These are phyloP conservation scores for Phialophora verrucosa DNA, from an alignment of 2,329 filamentous ascomycete genomes.

Conservation along the genomic window DNA sequence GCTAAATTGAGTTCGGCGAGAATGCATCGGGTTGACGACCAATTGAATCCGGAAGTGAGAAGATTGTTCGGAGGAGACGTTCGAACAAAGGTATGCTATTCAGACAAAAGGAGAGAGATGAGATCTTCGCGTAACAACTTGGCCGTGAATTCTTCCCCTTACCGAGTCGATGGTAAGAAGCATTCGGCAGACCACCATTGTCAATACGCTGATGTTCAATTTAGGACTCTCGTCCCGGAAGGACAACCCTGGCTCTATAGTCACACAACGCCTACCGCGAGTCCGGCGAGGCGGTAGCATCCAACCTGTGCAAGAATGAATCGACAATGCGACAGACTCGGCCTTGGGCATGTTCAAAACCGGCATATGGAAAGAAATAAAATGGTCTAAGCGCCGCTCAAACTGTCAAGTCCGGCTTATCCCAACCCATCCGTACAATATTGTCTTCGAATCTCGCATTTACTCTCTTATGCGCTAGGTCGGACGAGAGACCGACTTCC, in stretches of 20 bases:
- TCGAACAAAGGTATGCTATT: no score
- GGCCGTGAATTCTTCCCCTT: conserved; percentile 60
- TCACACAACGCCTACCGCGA: conserved; percentile 68
- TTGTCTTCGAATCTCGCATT: conserved; percentile 1
- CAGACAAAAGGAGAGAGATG: no score
- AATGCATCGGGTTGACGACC: background rate
- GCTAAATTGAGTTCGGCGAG: conserved; percentile 27
- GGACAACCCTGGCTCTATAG: conserved; percentile 70
- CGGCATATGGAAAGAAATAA: no score
- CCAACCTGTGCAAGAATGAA: conserved; percentile 1
- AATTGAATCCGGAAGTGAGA: conserved; percentile 43
- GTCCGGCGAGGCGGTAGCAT: conserved; percentile 51
- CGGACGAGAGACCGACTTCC: conserved; percentile 42
- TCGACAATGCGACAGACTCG: background rate
- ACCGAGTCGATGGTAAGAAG: conserved; percentile 62
- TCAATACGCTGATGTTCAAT: background rate
- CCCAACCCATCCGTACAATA: background rate
- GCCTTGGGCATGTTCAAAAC: no score
- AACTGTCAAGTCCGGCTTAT: background rate
- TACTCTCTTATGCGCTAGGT: background rate
- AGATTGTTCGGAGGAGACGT: conserved; percentile 45
- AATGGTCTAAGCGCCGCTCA: background rate
- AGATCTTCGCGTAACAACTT: conserved; percentile 61
- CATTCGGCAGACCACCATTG: background rate
- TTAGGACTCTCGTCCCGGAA: conserved; percentile 60